Conservation (phyloP, 1,139 yeast genomes). For the Hanseniaspora gamundiae region DNA sequence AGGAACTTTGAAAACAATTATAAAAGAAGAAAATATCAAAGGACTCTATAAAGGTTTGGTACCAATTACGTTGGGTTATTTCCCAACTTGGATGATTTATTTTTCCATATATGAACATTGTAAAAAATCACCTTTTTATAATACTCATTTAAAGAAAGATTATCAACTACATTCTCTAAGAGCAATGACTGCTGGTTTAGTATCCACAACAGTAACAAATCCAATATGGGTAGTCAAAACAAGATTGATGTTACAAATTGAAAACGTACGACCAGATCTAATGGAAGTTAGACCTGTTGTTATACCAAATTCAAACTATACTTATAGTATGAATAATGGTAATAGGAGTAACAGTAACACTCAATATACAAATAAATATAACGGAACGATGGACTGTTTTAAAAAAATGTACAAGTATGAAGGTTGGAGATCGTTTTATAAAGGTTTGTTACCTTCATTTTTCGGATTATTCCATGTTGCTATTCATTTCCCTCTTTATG, state of each 20-base stretch:
- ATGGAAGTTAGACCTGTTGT: not conserved
- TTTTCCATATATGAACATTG: constrained; percentile 80
- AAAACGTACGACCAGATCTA: constrained; percentile 26
- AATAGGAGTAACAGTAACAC: constrained; percentile 9
- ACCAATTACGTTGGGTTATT: constrained; percentile 84
- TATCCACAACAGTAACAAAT: constrained; percentile 77
- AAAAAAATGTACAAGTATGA: constrained; percentile 64
- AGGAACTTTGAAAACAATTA: constrained; percentile 50
- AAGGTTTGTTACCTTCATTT: constrained; percentile 83
- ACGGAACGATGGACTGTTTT: constrained; percentile 77
- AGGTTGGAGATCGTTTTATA: constrained; percentile 74
- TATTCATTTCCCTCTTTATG: constrained; percentile 94
- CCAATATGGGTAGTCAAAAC: constrained; percentile 72
- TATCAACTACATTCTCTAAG: constrained; percentile 56
- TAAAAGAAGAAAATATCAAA: constrained; percentile 61
- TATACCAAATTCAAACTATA: constrained; percentile 24
- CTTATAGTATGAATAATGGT: constrained; percentile 9
- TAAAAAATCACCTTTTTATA: constrained; percentile 27
- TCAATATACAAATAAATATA: constrained; percentile 30
- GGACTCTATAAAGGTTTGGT: constrained; percentile 86
- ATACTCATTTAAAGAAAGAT: constrained; percentile 21
- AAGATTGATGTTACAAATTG: constrained; percentile 78
- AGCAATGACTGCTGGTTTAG: constrained; percentile 83
- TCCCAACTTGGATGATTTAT: constrained; percentile 97
- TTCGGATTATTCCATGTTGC: constrained; percentile 91